phyloP scores from a whole-genome alignment of 2,329 filamentous ascomycete species.

The Aspergillus transmontanensis region DNA sequence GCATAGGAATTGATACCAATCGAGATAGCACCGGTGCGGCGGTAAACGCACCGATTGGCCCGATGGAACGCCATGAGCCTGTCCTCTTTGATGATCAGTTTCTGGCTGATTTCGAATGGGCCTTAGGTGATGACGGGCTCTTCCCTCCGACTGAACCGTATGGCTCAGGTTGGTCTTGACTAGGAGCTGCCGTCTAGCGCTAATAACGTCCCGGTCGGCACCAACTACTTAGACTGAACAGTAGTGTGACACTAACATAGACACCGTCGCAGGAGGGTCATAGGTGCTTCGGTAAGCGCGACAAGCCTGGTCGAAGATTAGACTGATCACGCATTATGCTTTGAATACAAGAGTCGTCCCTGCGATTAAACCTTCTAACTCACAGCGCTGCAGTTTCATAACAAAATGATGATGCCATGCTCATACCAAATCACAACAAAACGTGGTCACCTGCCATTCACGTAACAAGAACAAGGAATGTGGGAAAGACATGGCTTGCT shows the following conservation, averaged over 20 bases:
- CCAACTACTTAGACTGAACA: background rate
- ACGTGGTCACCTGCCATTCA: background rate
- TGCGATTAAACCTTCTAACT: background rate
- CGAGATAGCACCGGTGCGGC: constrained; percentile 9
- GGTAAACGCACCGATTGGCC: constrained; percentile 5
- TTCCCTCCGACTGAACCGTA: constrained; percentile 29
- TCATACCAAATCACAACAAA: background rate
- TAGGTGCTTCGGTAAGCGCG: background rate
- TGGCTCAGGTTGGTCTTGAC: constrained; percentile 23
- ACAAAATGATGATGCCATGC: background rate
- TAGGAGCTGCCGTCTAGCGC: background rate
- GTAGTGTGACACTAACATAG: background rate
- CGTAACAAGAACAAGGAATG: background rate
- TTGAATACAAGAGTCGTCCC: background rate
- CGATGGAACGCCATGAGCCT: constrained; percentile 21
- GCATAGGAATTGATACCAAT: constrained; percentile 17
- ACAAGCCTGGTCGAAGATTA: background rate
- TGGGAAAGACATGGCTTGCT: background rate
- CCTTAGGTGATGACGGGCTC: constrained; percentile 33
- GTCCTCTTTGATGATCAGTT: constrained; percentile 40
- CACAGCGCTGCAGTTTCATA: background rate
- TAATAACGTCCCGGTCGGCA: background rate
- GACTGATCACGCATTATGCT: background rate
- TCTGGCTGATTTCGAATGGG: constrained; percentile 43
- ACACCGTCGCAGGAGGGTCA: background rate